phyloP scores from a whole-genome alignment of 2,329 filamentous ascomycete genomes.

The Colletotrichum magnum region DNA sequence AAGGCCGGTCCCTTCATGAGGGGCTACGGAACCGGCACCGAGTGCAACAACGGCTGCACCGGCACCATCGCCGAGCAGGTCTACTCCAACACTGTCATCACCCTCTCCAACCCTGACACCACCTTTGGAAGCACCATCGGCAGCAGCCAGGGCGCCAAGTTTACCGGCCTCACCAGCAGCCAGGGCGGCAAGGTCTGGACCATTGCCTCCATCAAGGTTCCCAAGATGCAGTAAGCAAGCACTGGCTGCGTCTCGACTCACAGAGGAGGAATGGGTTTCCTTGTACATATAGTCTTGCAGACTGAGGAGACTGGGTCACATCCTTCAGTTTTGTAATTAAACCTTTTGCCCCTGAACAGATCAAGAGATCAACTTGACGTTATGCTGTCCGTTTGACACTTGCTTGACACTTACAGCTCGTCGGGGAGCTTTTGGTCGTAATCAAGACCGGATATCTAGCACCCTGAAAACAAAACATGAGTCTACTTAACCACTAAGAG shows the following conservation, averaged over 20 bases:
- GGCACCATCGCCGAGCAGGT: conserved; percentile 55
- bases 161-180: conserved; percentile 50
- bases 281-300: conserved; percentile 32
- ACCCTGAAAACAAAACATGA: too few relatives aligned
- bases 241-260: neutral
- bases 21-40: conserved; percentile 56
- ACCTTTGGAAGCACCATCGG: conserved; percentile 48
- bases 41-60: conserved; percentile 54
- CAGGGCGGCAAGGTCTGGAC: conserved; percentile 54
- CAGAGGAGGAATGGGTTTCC: neutral
- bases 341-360: neutral
- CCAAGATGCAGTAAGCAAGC: conserved; percentile 38
- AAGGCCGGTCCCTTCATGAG: conserved; percentile 54
- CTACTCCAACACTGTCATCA: conserved; percentile 57
- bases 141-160: conserved; percentile 49
- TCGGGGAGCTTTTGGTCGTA: too few relatives aligned
- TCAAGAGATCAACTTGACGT: neutral
- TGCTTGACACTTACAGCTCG: too few relatives aligned
- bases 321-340: conserved; percentile 19
- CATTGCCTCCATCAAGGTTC: conserved; percentile 52
- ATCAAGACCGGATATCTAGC: too few relatives aligned
- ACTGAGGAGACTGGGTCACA: neutral
- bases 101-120: conserved; percentile 50
- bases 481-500: too few relatives aligned
- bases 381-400: neutral